Base-by-base conservation (phyloP, 176 grass and related monocot genomes). In the Thinopyrum elongatum region DNA sequence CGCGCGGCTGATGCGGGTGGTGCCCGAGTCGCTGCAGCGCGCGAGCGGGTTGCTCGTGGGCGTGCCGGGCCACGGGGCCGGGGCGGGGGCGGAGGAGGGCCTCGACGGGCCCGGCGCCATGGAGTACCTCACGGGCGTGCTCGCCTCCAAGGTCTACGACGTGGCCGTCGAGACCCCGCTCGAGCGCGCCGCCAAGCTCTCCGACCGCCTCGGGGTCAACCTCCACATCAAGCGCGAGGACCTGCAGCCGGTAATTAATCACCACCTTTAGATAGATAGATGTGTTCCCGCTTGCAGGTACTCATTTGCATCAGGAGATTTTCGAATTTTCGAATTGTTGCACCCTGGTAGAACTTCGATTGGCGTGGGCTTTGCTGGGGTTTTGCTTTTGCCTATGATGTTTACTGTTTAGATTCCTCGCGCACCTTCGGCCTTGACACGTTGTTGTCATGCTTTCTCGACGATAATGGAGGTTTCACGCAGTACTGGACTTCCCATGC, bases 211-310 rank as follows among this genome's bases (percentile, higher is more conserved):
- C 58, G 90, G 92, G 31, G 85, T 99, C 77, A 77, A 86, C 39
- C 67, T 99, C 53, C 94, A 65, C 77, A 29, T 99, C 85, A 99
- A 99, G 88, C 92, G 97, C 77, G 97, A 99, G 87, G 97, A 99
- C 78, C 84, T 93, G 89, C 97, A 99, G 78, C 90, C 92, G 75
- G 97, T 99, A 90, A 85, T 29, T 26, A 8, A 57, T 57, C 2
- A 17, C 33, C 33, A 34, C 33, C 33, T 34, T 34, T 31, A 31
- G 30, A 31, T 31, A 31, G 30, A 31, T 31, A 3, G 30, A 31
- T 34, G 3, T 6, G 33, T 34, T 34, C 33, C 33, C 39, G 39
- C 10, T 38, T 38, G 7, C 7, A 38, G 36, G 36, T 11, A 44
- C 2, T 44, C 44, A 1, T 14, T 14, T 47, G 4, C 62, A 19